phyloP scores from a whole-genome alignment of 2,329 filamentous ascomycete genomes.

The Helicocarpus griseus region DNA sequence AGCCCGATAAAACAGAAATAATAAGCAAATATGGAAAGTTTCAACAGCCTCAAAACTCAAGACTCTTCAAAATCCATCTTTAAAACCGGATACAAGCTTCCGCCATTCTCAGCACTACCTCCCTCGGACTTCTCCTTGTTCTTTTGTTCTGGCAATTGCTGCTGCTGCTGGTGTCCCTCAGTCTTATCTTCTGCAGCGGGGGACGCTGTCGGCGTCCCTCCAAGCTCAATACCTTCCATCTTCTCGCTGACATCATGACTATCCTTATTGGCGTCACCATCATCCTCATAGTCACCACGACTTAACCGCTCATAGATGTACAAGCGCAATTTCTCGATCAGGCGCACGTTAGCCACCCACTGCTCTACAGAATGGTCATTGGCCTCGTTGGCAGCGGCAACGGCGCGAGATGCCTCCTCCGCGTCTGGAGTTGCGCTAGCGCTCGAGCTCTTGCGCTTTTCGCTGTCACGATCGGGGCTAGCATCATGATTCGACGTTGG shows the following conservation, averaged over 20 bases:
- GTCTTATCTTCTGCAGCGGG: neutral
- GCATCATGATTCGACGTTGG: conserved; percentile 1
- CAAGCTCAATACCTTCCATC: conserved; percentile 3
- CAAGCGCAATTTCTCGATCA: conserved; percentile 50
- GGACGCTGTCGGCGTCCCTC: neutral
- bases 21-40: conserved; percentile 13
- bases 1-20: conserved; percentile 1
- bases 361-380: conserved; percentile 33
- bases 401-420: conserved; percentile 22
- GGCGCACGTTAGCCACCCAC: conserved; percentile 57
- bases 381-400: neutral
- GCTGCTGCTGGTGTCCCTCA: conserved; percentile 6
- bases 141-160: neutral
- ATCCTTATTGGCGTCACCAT: conserved; percentile 7
- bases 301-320: conserved; percentile 48
- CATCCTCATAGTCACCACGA: conserved; percentile 39
- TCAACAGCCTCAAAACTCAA: conserved; percentile 16
- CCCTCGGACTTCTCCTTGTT: conserved; percentile 13
- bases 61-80: conserved; percentile 16
- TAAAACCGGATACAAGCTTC: conserved; percentile 17
- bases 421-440: conserved; percentile 18
- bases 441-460: conserved; percentile 2
- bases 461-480: neutral
- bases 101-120: conserved; percentile 2
- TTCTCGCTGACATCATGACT: neutral